Evolutionary conservation across 495 filamentous ascomycete species (phyloP), one percentile per base, ranked within the genome.

Genomic region (Aspergillus funiculosus): DNA sequence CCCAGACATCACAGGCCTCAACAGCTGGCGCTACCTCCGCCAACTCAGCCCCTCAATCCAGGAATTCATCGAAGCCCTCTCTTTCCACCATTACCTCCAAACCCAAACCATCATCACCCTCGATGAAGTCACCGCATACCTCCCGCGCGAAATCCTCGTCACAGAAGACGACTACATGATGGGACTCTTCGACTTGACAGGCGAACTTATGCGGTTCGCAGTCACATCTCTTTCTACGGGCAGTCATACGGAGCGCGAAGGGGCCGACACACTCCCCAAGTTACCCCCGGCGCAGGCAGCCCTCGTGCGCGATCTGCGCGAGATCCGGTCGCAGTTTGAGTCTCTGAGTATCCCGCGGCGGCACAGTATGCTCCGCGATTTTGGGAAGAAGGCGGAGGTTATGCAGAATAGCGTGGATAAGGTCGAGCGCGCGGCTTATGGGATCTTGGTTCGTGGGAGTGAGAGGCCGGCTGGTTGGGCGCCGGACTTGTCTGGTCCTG

Each of bases 131-230:
- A 56, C 25, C 5, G 58, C 57, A 0, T 55, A 66, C 2, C 57
- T 94, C 4, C 74, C 76, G 0, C 58, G 56, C 0, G 70, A 69
- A 6, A 70, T 95, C 29, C 56, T 87, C n/a, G 53, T 76, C 15
- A 86, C 86, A 4, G 74, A 79, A 19, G 81, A 90, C 6, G 92
- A 98, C 62, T 97, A 95, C 59, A 54, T 95, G 19, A 83, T 94
- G 48, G 92, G 94, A 4, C 67, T 98, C 6, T 95, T 95, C 53
- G 92, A 98, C 63, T 72, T 96, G 37, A 84, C 85, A 0, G 92
- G 92, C 7, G 92, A 98, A 64, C 75, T 97, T 68, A 98, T 98
- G 92, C 76, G 89, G 21, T 96, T 94, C 64, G 89, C 87, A 0
- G 91, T 95, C 24, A 87, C 86, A 11, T 75, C 78, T 3, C 47